Base-by-base conservation (phyloP, 2,329 filamentous ascomycete species). In the Neonectria hederae region DNA sequence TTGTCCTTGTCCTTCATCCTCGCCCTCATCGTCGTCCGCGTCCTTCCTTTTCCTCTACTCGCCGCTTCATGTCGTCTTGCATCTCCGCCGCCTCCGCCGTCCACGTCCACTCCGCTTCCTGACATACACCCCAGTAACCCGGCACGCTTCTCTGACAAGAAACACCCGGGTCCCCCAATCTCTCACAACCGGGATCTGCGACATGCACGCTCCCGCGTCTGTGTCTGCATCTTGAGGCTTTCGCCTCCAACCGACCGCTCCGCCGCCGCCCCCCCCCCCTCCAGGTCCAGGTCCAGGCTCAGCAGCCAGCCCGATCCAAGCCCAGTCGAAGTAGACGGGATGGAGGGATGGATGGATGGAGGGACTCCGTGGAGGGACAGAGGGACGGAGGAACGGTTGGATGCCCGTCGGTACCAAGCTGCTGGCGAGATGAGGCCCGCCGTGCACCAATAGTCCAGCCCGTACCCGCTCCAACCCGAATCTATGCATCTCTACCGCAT, bases 391-490 rank as follows among this genome's bases (percentile, higher is more conserved):
- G n/a, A n/a, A 51, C 26, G 48, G 48, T 51, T 51, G 48, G 28
- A 32, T 32, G 46, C 22, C 54, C 45, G 58, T 65, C 66, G 60
- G 60, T 65, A 68, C 63, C 68, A 68, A 65, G 55, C 40, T 65
- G 42, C 66, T 68, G 60, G 65, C 62, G 65, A 70, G 70, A 70
- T 72, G 70, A 72, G 70, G 70, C 70, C 70, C 69, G 67, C 70
- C 58, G 67, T 30, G 51, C 57, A 69, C 65, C 62, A 72, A 71
- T 72, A 68, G 67, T 62, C 38, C 52, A 66, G 42, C 59, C 45
- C 68, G 63, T 71, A 70, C 67, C 70, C 69, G 69, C 67, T 62
- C 65, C 59, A 63, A 63, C 69, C 70, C 67, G 70, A 61, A 49
- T 55, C 54, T 70, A 62, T 70, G 53, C 61, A 54, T 43, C 55